These are phyloP conservation scores for Chaetomium fimeti DNA, from an alignment of 495 filamentous ascomycete species.

Conservation along the genomic window DNA sequence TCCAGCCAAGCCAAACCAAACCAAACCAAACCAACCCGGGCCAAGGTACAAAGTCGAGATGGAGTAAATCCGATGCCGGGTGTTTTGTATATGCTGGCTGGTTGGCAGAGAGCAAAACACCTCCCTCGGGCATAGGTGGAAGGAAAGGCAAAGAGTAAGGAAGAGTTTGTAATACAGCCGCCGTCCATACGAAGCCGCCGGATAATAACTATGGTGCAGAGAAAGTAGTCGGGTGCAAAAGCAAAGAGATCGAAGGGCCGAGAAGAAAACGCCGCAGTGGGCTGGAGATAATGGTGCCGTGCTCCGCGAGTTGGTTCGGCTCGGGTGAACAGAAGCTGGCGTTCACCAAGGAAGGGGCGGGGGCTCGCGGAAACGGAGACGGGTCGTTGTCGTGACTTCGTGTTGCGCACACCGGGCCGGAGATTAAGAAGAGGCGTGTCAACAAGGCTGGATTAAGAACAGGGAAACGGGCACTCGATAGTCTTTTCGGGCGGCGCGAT, in stretches of 20 bases:
- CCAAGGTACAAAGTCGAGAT: background rate
- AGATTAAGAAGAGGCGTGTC: conserved; percentile 45
- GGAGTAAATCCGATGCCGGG: background rate
- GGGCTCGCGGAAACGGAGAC: conserved; percentile 20
- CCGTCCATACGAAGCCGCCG: conserved; percentile 18
- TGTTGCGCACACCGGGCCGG: conserved; percentile 50
- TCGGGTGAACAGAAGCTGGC: background rate
- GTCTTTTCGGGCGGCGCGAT: conserved; percentile 35
- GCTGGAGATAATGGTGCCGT: background rate
- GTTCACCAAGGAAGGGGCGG: background rate
- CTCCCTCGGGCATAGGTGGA: background rate
- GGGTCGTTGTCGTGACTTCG: conserved; percentile 55
- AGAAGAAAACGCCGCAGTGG: conserved; percentile 8
- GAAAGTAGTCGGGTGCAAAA: conserved; percentile 3
- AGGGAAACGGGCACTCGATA: conserved; percentile 34
- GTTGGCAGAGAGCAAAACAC: background rate
- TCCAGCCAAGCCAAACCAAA: conserved; percentile 1
- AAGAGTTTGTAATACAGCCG: conserved; percentile 20
- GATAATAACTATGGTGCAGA: conserved; percentile 24
- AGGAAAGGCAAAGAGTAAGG: conserved; percentile 3
- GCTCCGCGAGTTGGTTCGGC: background rate
- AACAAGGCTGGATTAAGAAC: conserved; percentile 43
- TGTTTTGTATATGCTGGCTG: background rate
- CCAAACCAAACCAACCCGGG: conserved; percentile 5
- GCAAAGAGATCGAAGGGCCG: background rate